A percentile compares a stretch with the other conserved stretches of the same genome.
These are phyloP conservation scores for cucumber (Cucumis sativus) DNA, from an alignment of 306 rosid species.

Conservation along the genomic window DNA sequence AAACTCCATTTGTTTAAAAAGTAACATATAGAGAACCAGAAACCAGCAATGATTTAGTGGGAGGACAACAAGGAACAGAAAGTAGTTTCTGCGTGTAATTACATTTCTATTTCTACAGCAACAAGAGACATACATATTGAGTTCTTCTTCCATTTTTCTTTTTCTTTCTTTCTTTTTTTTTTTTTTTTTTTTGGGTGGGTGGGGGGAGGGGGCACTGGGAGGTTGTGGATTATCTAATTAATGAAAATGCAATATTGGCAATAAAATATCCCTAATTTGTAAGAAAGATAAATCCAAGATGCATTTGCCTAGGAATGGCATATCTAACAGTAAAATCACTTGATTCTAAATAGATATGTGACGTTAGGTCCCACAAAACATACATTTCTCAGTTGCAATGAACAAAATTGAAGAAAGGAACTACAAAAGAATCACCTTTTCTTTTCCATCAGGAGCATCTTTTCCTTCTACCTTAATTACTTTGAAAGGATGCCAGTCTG, in stretches of 20 bases:
- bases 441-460: conserved; percentile 18
- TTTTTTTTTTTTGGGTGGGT: not conserved
- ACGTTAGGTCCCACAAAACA: not conserved
- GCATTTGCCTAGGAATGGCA: not conserved
- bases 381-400: not conserved
- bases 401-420: not conserved
- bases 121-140: not conserved
- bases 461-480: conserved; percentile 31
- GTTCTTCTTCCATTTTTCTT: not conserved
- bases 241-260: not conserved
- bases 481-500: conserved; percentile 93
- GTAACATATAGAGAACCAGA: not conserved
- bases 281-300: not conserved
- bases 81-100: not conserved
- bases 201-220: not conserved
- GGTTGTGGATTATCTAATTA: not conserved
- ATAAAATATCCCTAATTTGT: not conserved
- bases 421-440: not conserved
- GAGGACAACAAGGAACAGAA: not conserved
- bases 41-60: not conserved
- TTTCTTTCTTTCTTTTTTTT: not conserved
- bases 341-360: not conserved
- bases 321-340: not conserved
- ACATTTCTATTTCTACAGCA: not conserved
- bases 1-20: not conserved